Evolutionary conservation across 345 rosid species (phyloP).

Genomic region (Conringia planisiliqua): DNA sequence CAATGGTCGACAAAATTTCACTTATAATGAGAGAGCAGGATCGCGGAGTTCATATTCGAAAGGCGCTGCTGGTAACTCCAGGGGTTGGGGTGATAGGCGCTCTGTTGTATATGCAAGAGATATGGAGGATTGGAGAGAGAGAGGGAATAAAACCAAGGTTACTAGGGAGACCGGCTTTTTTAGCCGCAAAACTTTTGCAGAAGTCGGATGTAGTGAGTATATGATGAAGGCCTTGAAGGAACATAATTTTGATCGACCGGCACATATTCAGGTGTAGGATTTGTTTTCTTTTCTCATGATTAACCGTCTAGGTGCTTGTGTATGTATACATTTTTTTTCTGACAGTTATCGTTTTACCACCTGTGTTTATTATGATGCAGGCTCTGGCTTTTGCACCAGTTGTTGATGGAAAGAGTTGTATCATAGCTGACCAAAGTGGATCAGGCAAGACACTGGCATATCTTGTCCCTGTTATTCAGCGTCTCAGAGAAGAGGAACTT

Average conservation of each 20-base stretch:
- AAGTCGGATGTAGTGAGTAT: constrained; percentile 66
- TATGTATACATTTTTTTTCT: not conserved
- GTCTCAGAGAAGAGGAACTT: constrained; percentile 83
- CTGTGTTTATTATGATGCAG: constrained; percentile 34
- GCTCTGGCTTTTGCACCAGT: constrained; percentile 83
- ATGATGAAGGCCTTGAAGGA: constrained; percentile 63
- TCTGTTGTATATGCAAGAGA: constrained; percentile 33
- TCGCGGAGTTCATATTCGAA: constrained; percentile 18
- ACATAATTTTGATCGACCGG: constrained; percentile 62
- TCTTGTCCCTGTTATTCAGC: constrained; percentile 76
- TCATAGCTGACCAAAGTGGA: constrained; percentile 97
- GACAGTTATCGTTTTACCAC: not conserved
- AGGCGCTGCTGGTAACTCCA: constrained; percentile 42
- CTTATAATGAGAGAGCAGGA: constrained; percentile 30
- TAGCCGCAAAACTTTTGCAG: constrained; percentile 64
- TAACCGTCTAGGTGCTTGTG: constrained; percentile 1
- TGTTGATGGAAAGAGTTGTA: constrained; percentile 70
- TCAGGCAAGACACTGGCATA: constrained; percentile 96
- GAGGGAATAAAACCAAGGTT: constrained; percentile 24
- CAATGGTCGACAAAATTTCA: not conserved
- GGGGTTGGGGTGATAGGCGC: constrained; percentile 38
- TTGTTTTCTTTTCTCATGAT: not conserved
- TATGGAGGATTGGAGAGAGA: constrained; percentile 32
- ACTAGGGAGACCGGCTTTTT: constrained; percentile 50
- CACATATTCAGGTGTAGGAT: constrained; percentile 70